Evolutionary conservation across 495 filamentous ascomycete species (phyloP), one percentile per base, ranked within the genome.

Genomic region (Penicillium egyptiacum): DNA sequence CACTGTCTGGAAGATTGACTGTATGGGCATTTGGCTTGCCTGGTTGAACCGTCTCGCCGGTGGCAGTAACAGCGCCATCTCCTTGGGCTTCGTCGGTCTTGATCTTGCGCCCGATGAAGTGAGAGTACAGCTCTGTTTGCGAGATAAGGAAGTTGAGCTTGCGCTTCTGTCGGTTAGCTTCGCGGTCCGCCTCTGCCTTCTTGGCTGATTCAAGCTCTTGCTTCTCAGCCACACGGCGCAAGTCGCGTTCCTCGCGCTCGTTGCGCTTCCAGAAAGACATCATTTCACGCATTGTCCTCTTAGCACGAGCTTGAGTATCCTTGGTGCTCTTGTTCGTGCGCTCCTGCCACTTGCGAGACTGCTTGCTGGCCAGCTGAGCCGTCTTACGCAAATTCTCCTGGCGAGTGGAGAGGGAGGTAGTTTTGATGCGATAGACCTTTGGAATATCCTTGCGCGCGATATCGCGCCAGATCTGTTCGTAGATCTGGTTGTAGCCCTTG

Each of bases 111-210:
- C 95, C 94, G 62, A 99, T 96, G 70, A 99, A 99, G 82, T 99
- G 94, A 10, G 93, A 97, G 76, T 98, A 99, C 53, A 99, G 77
- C 66, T 99, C 94, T 19, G 94, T 99, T 74, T 99, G 94, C 6
- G 93, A 96, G 70, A 99, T 98, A 57, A 99, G 80, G 84, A 99
- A 99, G 77, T 99, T 97, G 59, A 99, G 88, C 75, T 99, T 99
- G 61, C 94, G 85, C 81, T 93, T 94, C 77, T 99, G 94, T 56
- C 94, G 86, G 61, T 95, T 96, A 10, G 94, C 90, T 79, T 99
- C 94, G 56, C 94, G 92, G 56, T 96, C 92, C 2, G 92, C 93
- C 74, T 99, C 94, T 50, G 91, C 92, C 74, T 91, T 95, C 75
- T 92, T 92, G 23, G 94, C 93, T 61, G 92, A 93, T 68, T 99